A percentile compares a stretch with the other conserved stretches of the same genome.
Evolutionary conservation across 257 asterid species (phyloP).

Genomic region (Nicotiana otophora): DNA sequence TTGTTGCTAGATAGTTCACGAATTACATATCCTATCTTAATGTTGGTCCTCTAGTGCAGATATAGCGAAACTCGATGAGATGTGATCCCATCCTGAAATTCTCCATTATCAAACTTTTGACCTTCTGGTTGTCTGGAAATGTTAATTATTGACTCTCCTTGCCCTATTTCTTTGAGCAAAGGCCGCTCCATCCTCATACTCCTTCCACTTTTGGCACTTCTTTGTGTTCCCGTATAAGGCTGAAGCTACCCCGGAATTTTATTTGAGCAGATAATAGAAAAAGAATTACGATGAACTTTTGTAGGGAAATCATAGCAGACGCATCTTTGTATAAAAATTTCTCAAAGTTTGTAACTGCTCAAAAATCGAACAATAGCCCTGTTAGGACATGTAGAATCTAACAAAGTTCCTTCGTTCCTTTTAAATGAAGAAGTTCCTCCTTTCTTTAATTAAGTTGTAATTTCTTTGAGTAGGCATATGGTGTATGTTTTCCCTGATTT

Average conservation of each 20-base stretch:
- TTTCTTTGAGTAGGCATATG: neutral
- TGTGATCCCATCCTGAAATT: neutral
- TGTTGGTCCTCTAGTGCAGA: neutral
- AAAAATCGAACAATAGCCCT: neutral
- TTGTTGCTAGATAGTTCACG: neutral
- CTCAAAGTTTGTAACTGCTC: neutral
- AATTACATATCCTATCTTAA: neutral
- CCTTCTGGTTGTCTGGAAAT: neutral
- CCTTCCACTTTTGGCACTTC: neutral
- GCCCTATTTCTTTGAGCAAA: neutral
- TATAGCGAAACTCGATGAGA: neutral
- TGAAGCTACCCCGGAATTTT: neutral
- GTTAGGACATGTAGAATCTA: neutral
- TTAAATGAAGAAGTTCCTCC: neutral
- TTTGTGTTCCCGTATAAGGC: neutral
- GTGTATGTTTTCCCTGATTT: neutral
- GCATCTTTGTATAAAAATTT: neutral
- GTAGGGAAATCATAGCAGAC: neutral
- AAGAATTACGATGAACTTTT: neutral
- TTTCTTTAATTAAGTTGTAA: neutral
- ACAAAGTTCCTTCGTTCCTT: neutral
- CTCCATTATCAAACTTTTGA: neutral
- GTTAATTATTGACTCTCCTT: neutral
- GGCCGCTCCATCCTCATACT: neutral
- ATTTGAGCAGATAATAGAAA: neutral